Conservation (phyloP, 495 filamentous ascomycete genomes). For the Neurospora sp. region DNA sequence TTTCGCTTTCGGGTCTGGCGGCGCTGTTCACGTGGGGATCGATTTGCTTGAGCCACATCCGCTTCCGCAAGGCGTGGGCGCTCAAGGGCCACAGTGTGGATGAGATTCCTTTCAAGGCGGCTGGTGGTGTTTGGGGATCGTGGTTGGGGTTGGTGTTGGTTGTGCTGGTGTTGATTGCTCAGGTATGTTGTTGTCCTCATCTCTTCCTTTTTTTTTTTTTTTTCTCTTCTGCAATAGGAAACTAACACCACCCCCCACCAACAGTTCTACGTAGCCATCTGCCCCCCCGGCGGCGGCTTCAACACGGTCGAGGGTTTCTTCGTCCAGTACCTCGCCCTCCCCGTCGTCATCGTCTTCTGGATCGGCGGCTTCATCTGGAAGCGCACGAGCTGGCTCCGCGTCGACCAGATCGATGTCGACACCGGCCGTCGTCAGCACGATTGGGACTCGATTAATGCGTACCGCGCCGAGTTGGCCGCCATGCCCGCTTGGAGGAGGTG, state of each 20-base stretch:
- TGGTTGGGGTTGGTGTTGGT: constrained; percentile 53
- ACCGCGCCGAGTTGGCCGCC: constrained; percentile 29
- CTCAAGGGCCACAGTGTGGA: constrained; percentile 51
- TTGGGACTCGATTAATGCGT: constrained; percentile 44
- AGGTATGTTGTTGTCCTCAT: constrained; percentile 35
- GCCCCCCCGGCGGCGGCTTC: constrained; percentile 27
- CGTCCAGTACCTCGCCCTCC: constrained; percentile 66
- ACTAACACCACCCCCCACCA: too few relatives aligned
- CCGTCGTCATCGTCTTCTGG: constrained; percentile 72
- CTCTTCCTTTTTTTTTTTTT: background rate
- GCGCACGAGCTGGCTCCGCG: constrained; percentile 43
- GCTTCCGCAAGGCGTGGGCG: constrained; percentile 55
- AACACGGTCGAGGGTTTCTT: constrained; percentile 61
- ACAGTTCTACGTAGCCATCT: constrained; percentile 45
- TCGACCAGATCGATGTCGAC: constrained; percentile 52
- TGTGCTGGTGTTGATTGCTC: constrained; percentile 52
- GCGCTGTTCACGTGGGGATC: constrained; percentile 66
- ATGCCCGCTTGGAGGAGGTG: constrained; percentile 44
- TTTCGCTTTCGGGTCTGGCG: constrained; percentile 57
- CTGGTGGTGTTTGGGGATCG: constrained; percentile 56
- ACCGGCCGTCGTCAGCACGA: constrained; percentile 48
- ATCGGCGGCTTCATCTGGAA: constrained; percentile 54
- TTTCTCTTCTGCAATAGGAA: too few relatives aligned
- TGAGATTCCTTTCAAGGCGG: constrained; percentile 60
- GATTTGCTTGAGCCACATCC: constrained; percentile 60